A percentile compares a stretch with the other conserved stretches of the same genome.
Conservation (phyloP, 805 yeast genomes). For the Nakazawaea peltata region DNA sequence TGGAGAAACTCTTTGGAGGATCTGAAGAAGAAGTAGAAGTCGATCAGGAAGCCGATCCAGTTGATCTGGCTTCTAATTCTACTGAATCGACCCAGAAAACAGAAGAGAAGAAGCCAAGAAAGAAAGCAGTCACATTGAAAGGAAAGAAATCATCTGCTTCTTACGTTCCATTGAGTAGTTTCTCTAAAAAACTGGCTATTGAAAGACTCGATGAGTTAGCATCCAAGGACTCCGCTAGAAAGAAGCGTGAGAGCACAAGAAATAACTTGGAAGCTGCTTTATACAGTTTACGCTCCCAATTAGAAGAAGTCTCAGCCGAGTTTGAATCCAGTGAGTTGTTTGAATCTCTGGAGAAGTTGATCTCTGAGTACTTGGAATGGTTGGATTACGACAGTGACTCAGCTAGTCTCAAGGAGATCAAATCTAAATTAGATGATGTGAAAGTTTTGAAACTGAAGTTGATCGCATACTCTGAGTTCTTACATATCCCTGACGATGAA, state of each 20-base stretch:
- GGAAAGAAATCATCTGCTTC: conserved; percentile 19
- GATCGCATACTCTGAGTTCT: conserved; percentile 30
- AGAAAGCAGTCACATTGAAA: background rate
- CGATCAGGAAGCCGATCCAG: too few species aligned
- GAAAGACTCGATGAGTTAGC: conserved; percentile 45
- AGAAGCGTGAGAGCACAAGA: conserved; percentile 45
- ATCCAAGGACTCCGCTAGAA: conserved; percentile 45
- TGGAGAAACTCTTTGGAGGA: too few species aligned
- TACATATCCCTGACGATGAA: conserved; percentile 38
- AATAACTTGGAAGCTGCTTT: conserved; percentile 69
- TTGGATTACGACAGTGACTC: conserved; percentile 62
- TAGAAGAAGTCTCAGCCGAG: conserved; percentile 49
- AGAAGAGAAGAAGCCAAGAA: background rate
- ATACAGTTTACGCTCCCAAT: conserved; percentile 54
- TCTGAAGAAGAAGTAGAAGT: too few species aligned
- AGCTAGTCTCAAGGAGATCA: conserved; percentile 32
- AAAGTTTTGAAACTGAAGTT: conserved; percentile 22
- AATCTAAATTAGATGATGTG: conserved; percentile 24
- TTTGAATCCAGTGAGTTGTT: conserved; percentile 37
- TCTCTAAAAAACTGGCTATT: conserved; percentile 36
- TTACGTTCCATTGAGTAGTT: conserved; percentile 40
- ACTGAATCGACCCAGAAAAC: too few species aligned
- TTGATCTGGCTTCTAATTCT: too few species aligned
- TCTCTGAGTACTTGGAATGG: conserved; percentile 62
- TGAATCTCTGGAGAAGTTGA: conserved; percentile 26